Conservation (phyloP, 2,329 filamentous ascomycete genomes). For the Canariomyces notabilis region DNA sequence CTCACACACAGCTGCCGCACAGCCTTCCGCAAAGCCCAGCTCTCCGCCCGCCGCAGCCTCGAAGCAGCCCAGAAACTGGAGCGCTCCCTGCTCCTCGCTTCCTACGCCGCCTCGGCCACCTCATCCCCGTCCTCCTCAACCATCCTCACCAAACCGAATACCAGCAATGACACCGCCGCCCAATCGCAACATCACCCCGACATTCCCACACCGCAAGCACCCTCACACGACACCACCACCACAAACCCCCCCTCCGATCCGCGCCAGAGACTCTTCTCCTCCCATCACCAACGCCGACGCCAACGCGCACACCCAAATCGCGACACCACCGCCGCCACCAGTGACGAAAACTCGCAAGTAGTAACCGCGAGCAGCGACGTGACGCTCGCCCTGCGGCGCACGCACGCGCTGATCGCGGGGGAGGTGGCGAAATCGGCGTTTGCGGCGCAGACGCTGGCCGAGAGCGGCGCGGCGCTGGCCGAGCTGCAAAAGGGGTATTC, state of each 20-base stretch:
- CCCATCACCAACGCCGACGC: constrained; percentile 26
- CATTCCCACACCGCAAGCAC: not conserved
- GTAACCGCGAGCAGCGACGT: constrained; percentile 76
- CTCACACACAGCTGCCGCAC: constrained; percentile 46
- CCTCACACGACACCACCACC: constrained; percentile 10
- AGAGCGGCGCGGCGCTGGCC: constrained; percentile 77
- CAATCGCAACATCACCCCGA: too few relatives aligned
- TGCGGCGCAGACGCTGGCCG: constrained; percentile 79
- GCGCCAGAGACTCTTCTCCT: constrained; percentile 21
- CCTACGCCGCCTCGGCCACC: constrained; percentile 40
- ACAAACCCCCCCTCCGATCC: constrained; percentile 12
- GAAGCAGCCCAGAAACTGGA: constrained; percentile 70
- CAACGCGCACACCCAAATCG: constrained; percentile 27
- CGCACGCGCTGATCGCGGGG: constrained; percentile 78
- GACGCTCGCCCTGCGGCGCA: constrained; percentile 75
- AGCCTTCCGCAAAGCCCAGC: constrained; percentile 75
- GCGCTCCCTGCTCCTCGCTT: constrained; percentile 67
- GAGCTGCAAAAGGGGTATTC: constrained; percentile 77
- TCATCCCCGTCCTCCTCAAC: constrained; percentile 9
- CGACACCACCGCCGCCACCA: constrained; percentile 29
- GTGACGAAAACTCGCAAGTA: constrained; percentile 60
- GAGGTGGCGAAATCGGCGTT: constrained; percentile 85
- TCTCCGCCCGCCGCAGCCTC: constrained; percentile 70
- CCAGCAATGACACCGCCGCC: constrained; percentile 3
- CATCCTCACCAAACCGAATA: constrained; percentile 15